phyloP scores from a whole-genome alignment of 2,329 filamentous ascomycete genomes.

The Diaporthe citriasiana region DNA sequence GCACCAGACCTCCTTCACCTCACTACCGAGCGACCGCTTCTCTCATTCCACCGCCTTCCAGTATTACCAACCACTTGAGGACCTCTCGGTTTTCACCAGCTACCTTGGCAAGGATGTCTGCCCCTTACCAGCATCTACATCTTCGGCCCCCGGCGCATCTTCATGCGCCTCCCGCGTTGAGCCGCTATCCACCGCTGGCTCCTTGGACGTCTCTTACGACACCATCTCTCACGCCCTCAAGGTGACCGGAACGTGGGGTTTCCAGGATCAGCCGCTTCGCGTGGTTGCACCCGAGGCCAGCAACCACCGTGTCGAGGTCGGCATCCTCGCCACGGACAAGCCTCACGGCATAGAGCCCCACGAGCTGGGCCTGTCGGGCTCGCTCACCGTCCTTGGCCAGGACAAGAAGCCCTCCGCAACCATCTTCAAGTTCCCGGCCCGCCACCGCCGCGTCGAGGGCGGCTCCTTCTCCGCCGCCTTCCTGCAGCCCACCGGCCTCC shows the following conservation, averaged over 20 bases:
- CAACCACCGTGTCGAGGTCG: conserved; percentile 80
- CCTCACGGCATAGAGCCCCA: conserved; percentile 73
- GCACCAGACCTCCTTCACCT: conserved; percentile 71
- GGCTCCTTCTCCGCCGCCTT: conserved; percentile 74
- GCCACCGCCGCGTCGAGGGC: conserved; percentile 73
- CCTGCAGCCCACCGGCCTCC: conserved; percentile 81
- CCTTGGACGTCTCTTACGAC: conserved; percentile 85
- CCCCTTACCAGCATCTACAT: conserved; percentile 52
- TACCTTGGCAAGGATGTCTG: conserved; percentile 70
- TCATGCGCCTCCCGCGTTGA: conserved; percentile 65
- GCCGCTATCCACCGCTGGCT: conserved; percentile 66
- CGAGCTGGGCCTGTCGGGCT: conserved; percentile 83
- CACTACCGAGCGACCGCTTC: conserved; percentile 68
- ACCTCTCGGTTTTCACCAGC: conserved; percentile 66
- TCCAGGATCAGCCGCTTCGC: conserved; percentile 56
- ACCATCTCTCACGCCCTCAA: conserved; percentile 74
- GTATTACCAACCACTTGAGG: conserved; percentile 76
- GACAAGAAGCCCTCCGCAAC: conserved; percentile 80
- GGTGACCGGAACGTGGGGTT: conserved; percentile 75
- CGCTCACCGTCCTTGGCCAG: conserved; percentile 83
- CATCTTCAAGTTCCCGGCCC: conserved; percentile 86
- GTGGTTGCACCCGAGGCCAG: conserved; percentile 53
- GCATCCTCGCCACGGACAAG: conserved; percentile 78
- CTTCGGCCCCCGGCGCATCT: neutral
- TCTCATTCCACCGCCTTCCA: conserved; percentile 75